Percentiles rank a stretch among this genome's conserved stretches.
Evolutionary conservation across 768 basidiomycete genomes (phyloP).

Genomic region (Leccinellum rugosiceps): DNA sequence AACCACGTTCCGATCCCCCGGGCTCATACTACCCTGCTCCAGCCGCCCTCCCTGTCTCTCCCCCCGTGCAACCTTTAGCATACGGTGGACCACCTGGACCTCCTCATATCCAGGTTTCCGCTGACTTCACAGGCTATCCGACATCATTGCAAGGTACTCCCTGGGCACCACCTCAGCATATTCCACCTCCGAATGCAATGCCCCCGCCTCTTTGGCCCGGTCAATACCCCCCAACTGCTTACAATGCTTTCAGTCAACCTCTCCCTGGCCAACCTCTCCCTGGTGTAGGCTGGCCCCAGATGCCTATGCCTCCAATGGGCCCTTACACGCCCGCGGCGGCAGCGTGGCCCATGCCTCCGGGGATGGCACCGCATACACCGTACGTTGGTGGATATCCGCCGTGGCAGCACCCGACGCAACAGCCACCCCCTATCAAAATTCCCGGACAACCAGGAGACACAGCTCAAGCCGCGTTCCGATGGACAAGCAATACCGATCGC

Average conservation of each 20-base stretch:
- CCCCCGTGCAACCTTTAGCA: slow-evolving; percentile 6
- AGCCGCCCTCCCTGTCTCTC: slow-evolving; percentile 25
- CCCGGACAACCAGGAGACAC: slow-evolving; percentile 23
- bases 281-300: slow-evolving; percentile 21
- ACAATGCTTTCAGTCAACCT: slow-evolving; percentile 29
- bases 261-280: slow-evolving; percentile 34
- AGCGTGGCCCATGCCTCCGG: slow-evolving; percentile 26
- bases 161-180: slow-evolving; percentile 21
- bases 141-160: slow-evolving; percentile 22
- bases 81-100: slow-evolving; percentile 8
- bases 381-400: slow-evolving; percentile 21
- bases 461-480: slow-evolving; percentile 27
- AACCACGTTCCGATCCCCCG: slow-evolving; percentile 25
- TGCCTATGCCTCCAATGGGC: slow-evolving; percentile 13
- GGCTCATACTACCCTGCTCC: slow-evolving; percentile 33
- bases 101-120: slow-evolving; percentile 16
- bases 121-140: slow-evolving; percentile 35
- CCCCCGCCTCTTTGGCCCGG: slow-evolving; percentile 19
- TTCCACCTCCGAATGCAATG: slow-evolving; percentile 23
- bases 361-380: slow-evolving; percentile 21
- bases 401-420: slow-evolving; percentile 29
- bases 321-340: slow-evolving; percentile 24
- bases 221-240: slow-evolving; percentile 23
- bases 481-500: slow-evolving; percentile 30
- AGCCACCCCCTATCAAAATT: slow-evolving; percentile 21